Evolutionary conservation across 768 basidiomycete genomes (phyloP), one percentile per base, ranked within the genome.

Genomic region (Tricholoma hemisulphureum): DNA sequence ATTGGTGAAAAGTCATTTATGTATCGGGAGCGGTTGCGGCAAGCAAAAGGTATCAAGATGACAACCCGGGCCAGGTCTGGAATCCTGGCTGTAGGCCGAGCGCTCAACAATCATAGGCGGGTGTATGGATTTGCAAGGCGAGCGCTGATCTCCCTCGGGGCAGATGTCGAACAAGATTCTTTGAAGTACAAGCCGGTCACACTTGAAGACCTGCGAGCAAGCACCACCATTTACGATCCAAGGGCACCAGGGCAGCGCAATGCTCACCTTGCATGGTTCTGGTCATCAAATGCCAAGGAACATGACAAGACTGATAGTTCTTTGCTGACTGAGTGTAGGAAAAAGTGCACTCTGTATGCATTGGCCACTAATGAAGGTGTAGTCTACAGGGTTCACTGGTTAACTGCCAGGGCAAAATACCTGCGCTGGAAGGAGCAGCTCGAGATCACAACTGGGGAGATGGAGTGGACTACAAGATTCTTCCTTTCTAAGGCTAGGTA

Each of bases 1-100:
- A 35, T 64, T 3, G 55, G 53, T 1, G 23, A 65, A 21, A 65
- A 63, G 34, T 51, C 63, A 6, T 26, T 60, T 10, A 14, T 11
- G 7, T 54, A 13, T 26, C 4, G 37, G 29, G 24, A 20, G n/a
- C 23, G 34, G 21, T 24, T 58, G 45, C 32, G 39, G 6, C n/a
- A 29, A 18, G 51, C 58, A 16, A 14, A 24, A 11, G 35, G 26
- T 34, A 7, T 59, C n/a, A n/a, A n/a, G n/a, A n/a, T 64, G 21
- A 53, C 16, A 21, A 39, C 46, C 20, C 20, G 21, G n/a, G 43
- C 43, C 4, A 4, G 23, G n/a, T 18, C n/a, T 39, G 39, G 39
- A 7, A 39, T 39, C 20, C n/a, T 18, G 10, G 2, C n/a, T 8
- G 39, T 39, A 16, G 7, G 39, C 39, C 16, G 7, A 18, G 1